Evolutionary conservation across 1,139 yeast genomes (phyloP).

Genomic region (Pichia terricola): DNA sequence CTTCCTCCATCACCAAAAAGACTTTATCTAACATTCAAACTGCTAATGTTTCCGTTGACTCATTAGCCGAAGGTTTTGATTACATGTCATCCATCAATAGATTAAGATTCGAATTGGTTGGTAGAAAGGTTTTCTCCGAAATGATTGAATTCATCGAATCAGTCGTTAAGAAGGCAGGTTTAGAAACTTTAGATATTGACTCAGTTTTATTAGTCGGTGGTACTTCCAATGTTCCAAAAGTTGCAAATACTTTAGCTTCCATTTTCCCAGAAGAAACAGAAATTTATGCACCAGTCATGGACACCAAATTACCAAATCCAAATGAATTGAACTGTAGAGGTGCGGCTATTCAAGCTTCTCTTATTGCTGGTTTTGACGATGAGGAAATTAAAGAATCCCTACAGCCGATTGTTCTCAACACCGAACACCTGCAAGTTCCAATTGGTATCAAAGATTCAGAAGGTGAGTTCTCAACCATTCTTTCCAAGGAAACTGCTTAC

Average conservation of each 20-base stretch:
- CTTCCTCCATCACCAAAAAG: conserved; percentile 78
- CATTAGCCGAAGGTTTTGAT: conserved; percentile 88
- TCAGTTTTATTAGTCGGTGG: conserved; percentile 95
- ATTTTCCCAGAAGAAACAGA: conserved; percentile 76
- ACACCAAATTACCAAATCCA: conserved; percentile 75
- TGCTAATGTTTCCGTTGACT: conserved; percentile 89
- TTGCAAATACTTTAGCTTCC: conserved; percentile 63
- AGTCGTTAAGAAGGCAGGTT: conserved; percentile 70
- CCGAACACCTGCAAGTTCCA: conserved; percentile 78
- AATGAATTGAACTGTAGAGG: conserved; percentile 89
- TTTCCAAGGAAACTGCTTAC: conserved; percentile 80
- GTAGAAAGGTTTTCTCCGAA: conserved; percentile 66
- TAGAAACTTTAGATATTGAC: conserved; percentile 79
- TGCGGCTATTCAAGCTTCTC: conserved; percentile 93
- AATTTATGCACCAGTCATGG: conserved; percentile 68
- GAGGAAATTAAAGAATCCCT: conserved; percentile 80
- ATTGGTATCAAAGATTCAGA: conserved; percentile 75
- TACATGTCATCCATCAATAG: conserved; percentile 91
- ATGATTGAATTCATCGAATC: conserved; percentile 70
- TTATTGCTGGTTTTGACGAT: conserved; percentile 74
- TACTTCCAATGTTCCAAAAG: conserved; percentile 83
- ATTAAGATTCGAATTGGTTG: conserved; percentile 83
- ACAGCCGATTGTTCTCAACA: conserved; percentile 79
- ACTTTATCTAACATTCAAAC: conserved; percentile 85
- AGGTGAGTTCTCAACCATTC: conserved; percentile 64